These are phyloP conservation scores for Suillus clintonianus DNA, from an alignment of 768 basidiomycete species.

Conservation along the genomic window DNA sequence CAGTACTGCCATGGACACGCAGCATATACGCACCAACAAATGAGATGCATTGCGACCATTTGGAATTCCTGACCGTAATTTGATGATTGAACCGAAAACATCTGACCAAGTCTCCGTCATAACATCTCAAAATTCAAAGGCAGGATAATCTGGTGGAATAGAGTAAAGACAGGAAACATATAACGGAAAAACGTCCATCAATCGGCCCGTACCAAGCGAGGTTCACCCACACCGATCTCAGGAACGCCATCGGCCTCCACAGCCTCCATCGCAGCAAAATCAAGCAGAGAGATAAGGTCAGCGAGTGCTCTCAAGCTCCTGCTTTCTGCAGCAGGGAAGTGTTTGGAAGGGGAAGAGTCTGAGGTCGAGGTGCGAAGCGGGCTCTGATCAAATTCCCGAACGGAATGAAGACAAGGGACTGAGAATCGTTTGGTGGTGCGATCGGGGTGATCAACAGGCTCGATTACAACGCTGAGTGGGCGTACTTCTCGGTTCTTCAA, in stretches of 20 bases:
- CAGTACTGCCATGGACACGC: background rate
- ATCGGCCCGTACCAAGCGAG: background rate
- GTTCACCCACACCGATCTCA: background rate
- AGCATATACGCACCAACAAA: background rate
- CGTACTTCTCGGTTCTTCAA: background rate
- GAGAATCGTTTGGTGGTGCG: background rate
- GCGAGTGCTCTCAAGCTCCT: slow-evolving; percentile 24
- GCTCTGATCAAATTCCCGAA: slow-evolving; percentile 1
- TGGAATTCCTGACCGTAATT: background rate
- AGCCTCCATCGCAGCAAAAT: slow-evolving; percentile 23
- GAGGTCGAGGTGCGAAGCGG: slow-evolving; percentile 20
- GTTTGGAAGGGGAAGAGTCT: slow-evolving; percentile 29
- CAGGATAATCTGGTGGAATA: background rate
- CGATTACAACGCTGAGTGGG: background rate
- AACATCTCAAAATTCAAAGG: background rate
- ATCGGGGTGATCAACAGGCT: background rate
- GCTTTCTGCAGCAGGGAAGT: slow-evolving; percentile 21
- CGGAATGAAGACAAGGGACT: background rate
- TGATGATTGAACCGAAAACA: background rate
- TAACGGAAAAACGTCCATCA: background rate
- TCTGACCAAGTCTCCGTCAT: background rate
- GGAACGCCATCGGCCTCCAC: background rate
- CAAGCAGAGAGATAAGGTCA: slow-evolving; percentile 29
- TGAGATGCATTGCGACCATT: background rate
- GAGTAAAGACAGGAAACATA: background rate